Conservation (phyloP, 2,329 filamentous ascomycete genomes). For the Fusarium sororula region DNA sequence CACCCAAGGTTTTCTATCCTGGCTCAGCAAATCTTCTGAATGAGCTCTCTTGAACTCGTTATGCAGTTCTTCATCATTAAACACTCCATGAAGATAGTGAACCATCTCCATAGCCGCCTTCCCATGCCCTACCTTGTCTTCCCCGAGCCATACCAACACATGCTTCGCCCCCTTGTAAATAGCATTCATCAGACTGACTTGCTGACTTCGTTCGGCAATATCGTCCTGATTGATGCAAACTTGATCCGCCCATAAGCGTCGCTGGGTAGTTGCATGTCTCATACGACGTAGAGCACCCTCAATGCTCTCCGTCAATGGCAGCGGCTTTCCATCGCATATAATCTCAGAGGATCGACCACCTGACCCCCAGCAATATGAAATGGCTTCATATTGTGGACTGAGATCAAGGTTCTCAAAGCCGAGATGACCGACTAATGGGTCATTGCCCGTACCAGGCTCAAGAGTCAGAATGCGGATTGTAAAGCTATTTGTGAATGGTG, state of each 20-base stretch:
- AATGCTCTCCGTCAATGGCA: conserved; percentile 46
- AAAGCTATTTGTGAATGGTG: conserved; percentile 27
- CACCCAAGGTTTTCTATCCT: conserved; percentile 43
- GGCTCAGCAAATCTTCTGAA: conserved; percentile 43
- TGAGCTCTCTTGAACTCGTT: conserved; percentile 42
- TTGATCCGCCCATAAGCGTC: conserved; percentile 52
- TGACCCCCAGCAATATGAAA: conserved; percentile 51
- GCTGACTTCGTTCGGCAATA: conserved; percentile 46
- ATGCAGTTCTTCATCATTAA: conserved; percentile 45
- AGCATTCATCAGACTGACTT: conserved; percentile 52
- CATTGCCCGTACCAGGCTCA: conserved; percentile 40
- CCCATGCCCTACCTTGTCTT: conserved; percentile 42
- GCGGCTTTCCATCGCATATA: conserved; percentile 31
- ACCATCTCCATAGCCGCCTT: conserved; percentile 43
- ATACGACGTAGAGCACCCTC: conserved; percentile 45
- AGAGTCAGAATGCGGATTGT: conserved; percentile 47
- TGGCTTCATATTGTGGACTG: conserved; percentile 44
- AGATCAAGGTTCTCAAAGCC: conserved; percentile 37
- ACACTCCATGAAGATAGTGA: conserved; percentile 42
- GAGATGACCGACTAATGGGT: conserved; percentile 44
- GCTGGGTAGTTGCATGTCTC: conserved; percentile 35
- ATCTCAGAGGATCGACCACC: conserved; percentile 37
- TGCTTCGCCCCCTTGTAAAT: conserved; percentile 48
- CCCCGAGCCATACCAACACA: conserved; percentile 50
- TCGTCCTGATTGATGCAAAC: conserved; percentile 54